Evolutionary conservation across 768 basidiomycete genomes (phyloP), one percentile per base, ranked within the genome.

Genomic region (Trametes gibbosa): DNA sequence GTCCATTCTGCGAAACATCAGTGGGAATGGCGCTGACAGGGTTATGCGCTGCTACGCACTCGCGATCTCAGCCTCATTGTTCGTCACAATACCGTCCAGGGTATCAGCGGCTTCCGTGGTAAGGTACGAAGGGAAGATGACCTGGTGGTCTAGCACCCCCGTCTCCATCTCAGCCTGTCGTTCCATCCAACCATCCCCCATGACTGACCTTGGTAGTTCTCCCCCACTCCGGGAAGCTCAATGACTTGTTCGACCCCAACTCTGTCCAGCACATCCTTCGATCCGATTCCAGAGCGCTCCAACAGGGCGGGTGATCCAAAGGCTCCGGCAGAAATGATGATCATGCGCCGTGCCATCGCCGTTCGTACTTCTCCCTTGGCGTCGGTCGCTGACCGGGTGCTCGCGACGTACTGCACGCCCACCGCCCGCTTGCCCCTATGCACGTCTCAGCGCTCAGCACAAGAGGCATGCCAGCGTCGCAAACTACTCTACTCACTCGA

Each of bases 231-330:
- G 13, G 74, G 73, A 5, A 80, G 64, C 47, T 81, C 72, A 1
- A 77, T 70, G 5, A 74, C 19, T 2, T 70, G 67, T 12, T 65
- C 17, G 32, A 81, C 63, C 0, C 70, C 71, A 3, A 66, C 64
- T n/a, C 66, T 43, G 32, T 67, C 59, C 0, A 81, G 70, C 0
- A 76, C 29, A 0, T 59, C 66, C 50, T 63, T 63, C 5, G 69
- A 61, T 0, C 80, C 80, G 4, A 81, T 75, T 0, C 80, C 80
- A 3, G 78, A 84, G 2, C 84, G 75, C 64, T 86, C 82, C 13
- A 88, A 75, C 17, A 88, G 76, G 41, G 75, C 74, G 1, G 84
- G 78, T 0, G 79, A 78, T 23, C 78, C 77, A 27, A 79, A 72
- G 0, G 77, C 60, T 0, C 79, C 79, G 4, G 76, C 73, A 16